These are phyloP conservation scores for Ophiognomonia clavigignenti-juglandacearum DNA, from an alignment of 2,329 filamentous ascomycete genomes.

Conservation along the genomic window DNA sequence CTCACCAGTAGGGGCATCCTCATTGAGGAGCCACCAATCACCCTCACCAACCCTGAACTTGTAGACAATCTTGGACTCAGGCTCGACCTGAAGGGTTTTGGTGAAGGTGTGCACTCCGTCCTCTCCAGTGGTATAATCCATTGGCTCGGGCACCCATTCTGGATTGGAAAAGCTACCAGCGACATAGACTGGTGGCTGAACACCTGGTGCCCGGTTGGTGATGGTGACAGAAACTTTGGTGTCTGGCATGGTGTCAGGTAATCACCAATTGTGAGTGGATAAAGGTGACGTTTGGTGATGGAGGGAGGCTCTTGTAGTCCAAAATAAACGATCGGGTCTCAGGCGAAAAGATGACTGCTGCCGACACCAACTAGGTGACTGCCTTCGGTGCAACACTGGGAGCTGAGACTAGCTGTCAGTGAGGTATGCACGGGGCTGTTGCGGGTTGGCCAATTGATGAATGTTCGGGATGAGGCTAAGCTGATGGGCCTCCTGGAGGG, in stretches of 20 bases:
- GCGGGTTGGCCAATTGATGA: too few relatives aligned
- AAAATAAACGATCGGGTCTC: too few relatives aligned
- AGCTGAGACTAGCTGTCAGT: too few relatives aligned
- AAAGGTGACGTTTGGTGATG: too few relatives aligned
- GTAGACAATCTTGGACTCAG: conserved; percentile 63
- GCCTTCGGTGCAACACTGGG: too few relatives aligned
- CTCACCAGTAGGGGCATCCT: conserved; percentile 55
- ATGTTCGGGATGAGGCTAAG: too few relatives aligned
- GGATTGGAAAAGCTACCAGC: conserved; percentile 65
- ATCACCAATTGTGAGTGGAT: too few relatives aligned
- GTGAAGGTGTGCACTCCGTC: conserved; percentile 55
- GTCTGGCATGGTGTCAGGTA: conserved; percentile 27
- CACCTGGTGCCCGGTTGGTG: conserved; percentile 54
- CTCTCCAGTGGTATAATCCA: conserved; percentile 48
- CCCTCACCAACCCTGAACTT: conserved; percentile 65
- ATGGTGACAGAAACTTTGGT: conserved; percentile 47
- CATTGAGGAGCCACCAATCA: conserved; percentile 68
- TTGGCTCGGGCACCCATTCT: conserved; percentile 63
- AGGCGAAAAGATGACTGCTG: too few relatives aligned
- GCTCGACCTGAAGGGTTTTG: conserved; percentile 48
- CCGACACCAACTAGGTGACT: too few relatives aligned
- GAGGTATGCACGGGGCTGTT: too few relatives aligned
- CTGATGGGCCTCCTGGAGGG: too few relatives aligned
- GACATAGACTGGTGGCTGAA: conserved; percentile 64
- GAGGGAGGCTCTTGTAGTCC: too few relatives aligned